Evolutionary conservation across 2,329 filamentous ascomycete species (phyloP).

Genomic region (Claviceps arundinis): DNA sequence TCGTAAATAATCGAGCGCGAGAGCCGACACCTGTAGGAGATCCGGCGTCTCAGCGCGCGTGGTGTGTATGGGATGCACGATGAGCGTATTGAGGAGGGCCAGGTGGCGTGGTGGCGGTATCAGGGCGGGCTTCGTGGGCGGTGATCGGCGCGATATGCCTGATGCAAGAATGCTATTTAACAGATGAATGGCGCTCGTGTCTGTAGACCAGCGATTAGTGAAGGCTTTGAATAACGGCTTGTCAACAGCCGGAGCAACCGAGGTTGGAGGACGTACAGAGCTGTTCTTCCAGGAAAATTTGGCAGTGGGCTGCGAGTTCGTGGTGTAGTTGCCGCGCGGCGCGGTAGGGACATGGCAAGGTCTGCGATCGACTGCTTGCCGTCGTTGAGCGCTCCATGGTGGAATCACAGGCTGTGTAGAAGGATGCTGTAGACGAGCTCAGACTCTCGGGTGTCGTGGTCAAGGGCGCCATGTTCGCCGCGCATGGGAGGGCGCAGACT

Average conservation of each 20-base stretch:
- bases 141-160: slow-evolving; percentile 24
- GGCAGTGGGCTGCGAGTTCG: slow-evolving; percentile 51
- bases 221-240: too few species aligned
- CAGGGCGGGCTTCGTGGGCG: slow-evolving; percentile 31
- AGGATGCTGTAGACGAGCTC: slow-evolving; percentile 21
- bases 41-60: slow-evolving; percentile 53
- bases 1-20: slow-evolving; percentile 57
- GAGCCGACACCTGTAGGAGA: slow-evolving; percentile 47
- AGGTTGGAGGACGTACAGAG: slow-evolving; percentile 38
- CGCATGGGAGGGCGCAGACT: not conserved
- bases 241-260: not conserved
- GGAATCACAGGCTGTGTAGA: slow-evolving; percentile 21
- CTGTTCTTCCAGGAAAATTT: slow-evolving; percentile 63
- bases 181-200: slow-evolving; percentile 41
- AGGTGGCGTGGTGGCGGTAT: slow-evolving; percentile 62
- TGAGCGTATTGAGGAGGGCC: slow-evolving; percentile 64
- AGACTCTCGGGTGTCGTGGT: slow-evolving; percentile 9
- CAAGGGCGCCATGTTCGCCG: slow-evolving; percentile 5
- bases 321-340: slow-evolving; percentile 43
- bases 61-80: slow-evolving; percentile 69
- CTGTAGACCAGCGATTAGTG: slow-evolving; percentile 8
- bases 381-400: slow-evolving; percentile 18
- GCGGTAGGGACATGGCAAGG: slow-evolving; percentile 31
- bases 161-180: slow-evolving; percentile 50
- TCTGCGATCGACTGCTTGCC: slow-evolving; percentile 22